A percentile compares a stretch with the other conserved stretches of the same genome.
These are phyloP conservation scores for Gillenia trifoliata DNA, from an alignment of 306 rosid genomes.

Conservation along the genomic window DNA sequence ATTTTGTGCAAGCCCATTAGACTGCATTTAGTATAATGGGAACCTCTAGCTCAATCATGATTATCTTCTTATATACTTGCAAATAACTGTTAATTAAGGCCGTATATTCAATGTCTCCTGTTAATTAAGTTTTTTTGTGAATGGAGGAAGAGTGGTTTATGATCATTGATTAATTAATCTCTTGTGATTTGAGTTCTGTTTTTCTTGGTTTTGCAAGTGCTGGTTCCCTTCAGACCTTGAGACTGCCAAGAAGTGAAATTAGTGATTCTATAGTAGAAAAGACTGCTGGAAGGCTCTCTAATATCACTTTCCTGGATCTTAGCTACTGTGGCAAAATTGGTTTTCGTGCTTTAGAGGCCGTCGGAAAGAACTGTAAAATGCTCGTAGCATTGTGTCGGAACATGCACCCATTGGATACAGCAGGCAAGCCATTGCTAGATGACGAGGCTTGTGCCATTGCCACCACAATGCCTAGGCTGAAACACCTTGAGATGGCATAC, in stretches of 20 bases:
- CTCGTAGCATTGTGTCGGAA: slow-evolving; percentile 75
- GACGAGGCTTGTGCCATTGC: slow-evolving; percentile 89
- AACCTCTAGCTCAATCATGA: neutral
- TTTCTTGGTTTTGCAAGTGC: slow-evolving; percentile 73
- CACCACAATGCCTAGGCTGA: slow-evolving; percentile 88
- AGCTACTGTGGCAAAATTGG: slow-evolving; percentile 82
- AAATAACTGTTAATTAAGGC: neutral
- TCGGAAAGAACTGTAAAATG: slow-evolving; percentile 84
- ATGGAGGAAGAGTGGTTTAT: neutral
- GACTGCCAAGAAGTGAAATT: slow-evolving; percentile 68
- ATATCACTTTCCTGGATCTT: slow-evolving; percentile 81
- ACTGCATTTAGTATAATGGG: neutral
- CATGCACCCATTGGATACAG: slow-evolving; percentile 86
- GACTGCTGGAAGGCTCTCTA: slow-evolving; percentile 63
- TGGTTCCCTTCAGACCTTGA: slow-evolving; percentile 64
- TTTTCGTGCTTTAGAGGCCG: slow-evolving; percentile 54
- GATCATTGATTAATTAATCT: neutral
- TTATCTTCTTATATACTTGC: neutral
- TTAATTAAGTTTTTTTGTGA: neutral
- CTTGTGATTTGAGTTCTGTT: neutral
- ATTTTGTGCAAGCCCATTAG: neutral
- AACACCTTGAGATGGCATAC: slow-evolving; percentile 94
- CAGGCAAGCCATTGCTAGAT: slow-evolving; percentile 66
- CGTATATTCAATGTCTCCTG: neutral
- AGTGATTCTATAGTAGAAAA: slow-evolving; percentile 60